Base-by-base conservation (phyloP, 495 filamentous ascomycete species). In the Penicillium longicatenatum region DNA sequence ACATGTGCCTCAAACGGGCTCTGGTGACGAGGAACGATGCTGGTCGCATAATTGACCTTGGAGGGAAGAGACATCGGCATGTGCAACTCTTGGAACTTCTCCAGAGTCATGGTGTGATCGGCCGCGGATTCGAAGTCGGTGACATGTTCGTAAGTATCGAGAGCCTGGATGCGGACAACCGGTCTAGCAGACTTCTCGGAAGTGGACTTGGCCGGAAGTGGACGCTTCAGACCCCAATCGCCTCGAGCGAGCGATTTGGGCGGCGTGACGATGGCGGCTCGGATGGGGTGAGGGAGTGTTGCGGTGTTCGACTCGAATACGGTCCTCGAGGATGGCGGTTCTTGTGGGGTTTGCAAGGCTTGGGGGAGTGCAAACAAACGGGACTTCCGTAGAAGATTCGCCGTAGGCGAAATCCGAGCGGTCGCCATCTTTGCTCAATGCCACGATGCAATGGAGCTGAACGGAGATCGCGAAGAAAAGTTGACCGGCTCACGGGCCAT, bases 201-300 rank as follows among this genome's bases (percentile, higher is more conserved):
- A 1, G 90, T 96, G 7, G 87, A 84, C 65, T 84, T 85, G 9
- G 86, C 70, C 3, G 94, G 94, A 1, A 98, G 75, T 9, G 90
- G 79, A 37, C 95, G 80, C 73, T 99, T 99, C 60, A 98, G 76
- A 22, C 94, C 94, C 95, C 94, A 99, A 66, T 98, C 94, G 20
- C 94, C 94, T 60, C 82, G 80, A 20, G 74, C 67, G 33, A 91
- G 82, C n/a, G 93, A 92, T 21, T 88, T 81, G 6, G 72, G 65
- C 3, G 92, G 87, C 1, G 93, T 96, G 17, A 90, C 87, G 67
- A 99, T 90, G 59, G 90, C 82, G 60, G 92, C 90, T 67, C 89
- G 84, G 55, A 84, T 91, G n/a, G 94, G 94, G 74, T 88, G 86
- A 55, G 84, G 83, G 19, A 83, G 75, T 26, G 93, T 95, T 29